Evolutionary conservation across 148 eudicot genomes (phyloP), one percentile per base, ranked within the genome.

Genomic region (Salicornia ramosissima): DNA sequence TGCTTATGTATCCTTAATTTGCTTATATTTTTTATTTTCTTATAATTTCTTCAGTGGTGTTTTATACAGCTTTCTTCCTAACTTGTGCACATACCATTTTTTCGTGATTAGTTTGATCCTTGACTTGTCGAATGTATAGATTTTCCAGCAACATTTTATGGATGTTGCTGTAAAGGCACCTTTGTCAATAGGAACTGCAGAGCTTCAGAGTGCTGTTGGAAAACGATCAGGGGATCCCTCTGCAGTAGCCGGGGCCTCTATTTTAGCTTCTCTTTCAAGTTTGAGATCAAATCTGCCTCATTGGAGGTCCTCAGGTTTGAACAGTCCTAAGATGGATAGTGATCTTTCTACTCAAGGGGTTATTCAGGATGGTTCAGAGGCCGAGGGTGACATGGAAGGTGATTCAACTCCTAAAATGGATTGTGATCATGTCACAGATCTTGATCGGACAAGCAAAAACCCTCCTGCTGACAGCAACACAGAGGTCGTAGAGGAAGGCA

Each of bases 261-360:
- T 87, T 71, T 77, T 92, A 82, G 96, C 97, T 47, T 89, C 96
- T 60, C 85, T 91, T 49, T 91, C 97, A 31, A 89, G 76, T 73
- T 54, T 84, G 61, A 79, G 90, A 70, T 81, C 83, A 74, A 90
- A 84, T 65, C 42, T 80, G 45, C 77, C 85, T 46, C 87, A 84
- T 13, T 79, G 90, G 80, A 87, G 85, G 81, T 72, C 87, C 50
- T 55, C 83, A 18, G 77, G 83, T 72, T 83, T 76, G 74, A 74
- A 80, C 58, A 79, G 72, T 74, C 81, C 84, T 40, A 87, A 86
- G 80, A 63, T 80, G 28, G 85, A 76, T 24, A 71, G 83, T 79
- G 96, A 86, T 67, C 78, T 79, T 64, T 78, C 87, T 49, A 77
- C 90, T 47, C 81, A 80, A 74, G 88, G 87, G 56, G 75, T 76